A percentile compares a stretch with the other conserved stretches of the same genome.
These are phyloP conservation scores for Neurospora intermedia DNA, from an alignment of 495 filamentous ascomycete genomes.

Conservation along the genomic window DNA sequence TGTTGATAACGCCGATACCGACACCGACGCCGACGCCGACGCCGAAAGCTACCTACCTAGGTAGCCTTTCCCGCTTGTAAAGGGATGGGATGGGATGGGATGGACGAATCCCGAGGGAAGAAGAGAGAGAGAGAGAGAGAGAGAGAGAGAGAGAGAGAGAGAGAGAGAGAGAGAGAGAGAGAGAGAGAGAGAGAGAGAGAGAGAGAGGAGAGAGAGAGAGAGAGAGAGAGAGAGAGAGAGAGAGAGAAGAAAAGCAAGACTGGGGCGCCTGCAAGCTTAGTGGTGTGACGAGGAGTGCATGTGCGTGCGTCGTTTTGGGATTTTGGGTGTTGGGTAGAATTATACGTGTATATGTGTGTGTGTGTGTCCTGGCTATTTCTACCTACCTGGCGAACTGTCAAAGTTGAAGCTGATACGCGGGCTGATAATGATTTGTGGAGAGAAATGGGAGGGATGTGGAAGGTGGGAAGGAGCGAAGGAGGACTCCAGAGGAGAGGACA, in stretches of 20 bases:
- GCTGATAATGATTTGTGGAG: neutral
- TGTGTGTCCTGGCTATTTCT: neutral
- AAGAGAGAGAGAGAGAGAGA: neutral
- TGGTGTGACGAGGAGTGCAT: neutral
- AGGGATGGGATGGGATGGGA: neutral
- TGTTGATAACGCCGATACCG: neutral
- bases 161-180: neutral
- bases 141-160: neutral
- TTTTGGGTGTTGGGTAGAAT: neutral
- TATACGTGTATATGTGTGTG: neutral
- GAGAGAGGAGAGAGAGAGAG: neutral
- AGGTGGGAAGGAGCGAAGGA: neutral
- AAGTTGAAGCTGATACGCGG: neutral
- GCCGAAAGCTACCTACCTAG: neutral
- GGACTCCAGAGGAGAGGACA: neutral
- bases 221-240: neutral
- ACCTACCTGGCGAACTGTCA: neutral
- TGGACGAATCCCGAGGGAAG: neutral
- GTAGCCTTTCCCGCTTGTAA: neutral
- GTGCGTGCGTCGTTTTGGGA: neutral
- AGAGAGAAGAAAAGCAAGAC: neutral
- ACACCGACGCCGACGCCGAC: neutral
- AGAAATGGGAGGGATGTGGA: neutral
- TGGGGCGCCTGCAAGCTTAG: neutral
- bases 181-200: neutral